Evolutionary conservation across 345 rosid species (phyloP), one percentile per base, ranked within the genome.

Genomic region (Pistacia vera): DNA sequence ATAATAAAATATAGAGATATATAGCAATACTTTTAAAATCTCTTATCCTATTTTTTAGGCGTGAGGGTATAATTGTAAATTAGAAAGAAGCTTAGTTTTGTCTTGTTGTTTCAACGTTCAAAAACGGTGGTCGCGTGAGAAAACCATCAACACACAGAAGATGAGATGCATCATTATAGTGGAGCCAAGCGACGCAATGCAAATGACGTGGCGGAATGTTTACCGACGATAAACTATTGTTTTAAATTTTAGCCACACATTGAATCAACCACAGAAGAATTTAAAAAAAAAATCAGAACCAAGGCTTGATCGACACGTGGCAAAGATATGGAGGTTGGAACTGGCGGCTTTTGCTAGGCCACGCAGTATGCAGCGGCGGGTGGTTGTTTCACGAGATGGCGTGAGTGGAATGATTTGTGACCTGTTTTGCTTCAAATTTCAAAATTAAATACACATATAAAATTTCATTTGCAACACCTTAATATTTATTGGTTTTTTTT

Each of bases 141-240:
- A 30, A 30, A 30, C 33, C 46, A 60, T 49, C 36, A 22, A 13
- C 8, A 22, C n/a, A 30, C 38, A 0, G 16, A 20, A 36, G 14
- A 7, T 7, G 28, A 52, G 4, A 56, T 7, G 17, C 25, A 20
- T 44, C 28, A 61, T 33, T 36, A 18, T 18, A 12, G 54, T 18
- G n/a, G 63, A 33, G 20, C 72, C 57, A 30, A 28, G 9, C 30
- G 0, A 44, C 33, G 18, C 51, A n/a, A 11, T 11, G 2, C 2
- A 9, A 3, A 13, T 28, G 70, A 70, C 66, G 75, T 70, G 80
- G 80, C 44, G 25, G 25, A 9, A 55, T 77, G 20, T 71, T 11
- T 1, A 2, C 57, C 57, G 70, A 44, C 35, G 55, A 70, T 77
- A 36, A 16, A 64, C 7, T 41, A 41, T 17, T 20, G 3, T 20